Conservation (phyloP, 345 rosid genomes). For the Lumnitzera racemosa region DNA sequence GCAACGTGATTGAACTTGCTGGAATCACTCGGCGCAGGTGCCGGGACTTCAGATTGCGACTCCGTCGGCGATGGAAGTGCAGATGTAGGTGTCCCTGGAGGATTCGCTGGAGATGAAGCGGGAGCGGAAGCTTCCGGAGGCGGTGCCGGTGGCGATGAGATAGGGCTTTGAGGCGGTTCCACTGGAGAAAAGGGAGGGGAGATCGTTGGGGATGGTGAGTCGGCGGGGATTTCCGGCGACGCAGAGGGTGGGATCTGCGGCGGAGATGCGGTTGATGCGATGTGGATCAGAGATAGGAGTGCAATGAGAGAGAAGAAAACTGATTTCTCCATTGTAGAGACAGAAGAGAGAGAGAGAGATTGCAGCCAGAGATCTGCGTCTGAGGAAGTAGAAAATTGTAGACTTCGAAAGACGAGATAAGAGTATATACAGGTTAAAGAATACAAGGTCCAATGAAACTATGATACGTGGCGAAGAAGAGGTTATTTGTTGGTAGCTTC, state of each 20-base stretch:
- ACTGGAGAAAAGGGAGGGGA: neutral
- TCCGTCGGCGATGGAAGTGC: conserved; percentile 7
- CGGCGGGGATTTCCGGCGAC: neutral
- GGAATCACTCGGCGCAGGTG: conserved; percentile 5
- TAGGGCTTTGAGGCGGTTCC: conserved; percentile 2
- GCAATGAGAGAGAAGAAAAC: conserved; percentile 3
- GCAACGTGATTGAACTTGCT: conserved; percentile 1
- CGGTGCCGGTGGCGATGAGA: conserved; percentile 13
- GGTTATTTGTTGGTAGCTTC: too few relatives aligned
- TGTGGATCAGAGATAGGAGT: conserved; percentile 4
- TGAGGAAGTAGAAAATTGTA: too few relatives aligned
- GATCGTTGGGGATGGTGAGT: neutral
- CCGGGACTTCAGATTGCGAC: conserved; percentile 4
- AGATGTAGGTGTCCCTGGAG: conserved; percentile 4
- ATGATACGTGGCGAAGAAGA: too few relatives aligned
- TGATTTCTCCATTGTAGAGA: conserved; percentile 8
- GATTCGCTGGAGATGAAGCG: conserved; percentile 5
- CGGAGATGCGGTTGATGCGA: conserved; percentile 9
- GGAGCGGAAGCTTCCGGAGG: conserved; percentile 10
- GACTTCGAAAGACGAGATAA: too few relatives aligned
- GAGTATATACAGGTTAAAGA: too few relatives aligned
- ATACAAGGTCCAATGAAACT: too few relatives aligned
- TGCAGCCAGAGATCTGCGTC: neutral
- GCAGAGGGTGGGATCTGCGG: conserved; percentile 9
- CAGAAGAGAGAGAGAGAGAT: conserved; percentile 1